Evolutionary conservation across 192 early-diverging fungal species (phyloP).

Genomic region (Helicostylum pulchrum): DNA sequence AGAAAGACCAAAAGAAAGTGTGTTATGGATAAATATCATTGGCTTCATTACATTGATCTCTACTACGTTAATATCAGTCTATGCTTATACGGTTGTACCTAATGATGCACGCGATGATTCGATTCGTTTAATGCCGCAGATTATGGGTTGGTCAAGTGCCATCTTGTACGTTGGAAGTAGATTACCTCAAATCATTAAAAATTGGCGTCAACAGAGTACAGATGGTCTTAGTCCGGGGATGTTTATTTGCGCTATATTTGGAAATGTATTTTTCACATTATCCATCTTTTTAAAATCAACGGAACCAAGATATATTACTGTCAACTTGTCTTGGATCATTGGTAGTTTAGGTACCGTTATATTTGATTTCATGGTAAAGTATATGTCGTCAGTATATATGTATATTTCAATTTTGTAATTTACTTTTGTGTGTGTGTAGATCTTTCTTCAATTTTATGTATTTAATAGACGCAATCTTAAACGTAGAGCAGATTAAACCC

Average conservation of each 20-base stretch:
- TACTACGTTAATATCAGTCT: background rate
- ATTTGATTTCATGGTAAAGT: conserved; percentile 63
- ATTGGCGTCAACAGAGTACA: conserved; percentile 63
- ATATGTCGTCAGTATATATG: no score
- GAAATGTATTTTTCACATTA: conserved; percentile 59
- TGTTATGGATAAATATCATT: background rate
- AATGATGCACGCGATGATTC: background rate
- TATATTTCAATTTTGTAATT: no score
- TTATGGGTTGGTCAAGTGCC: conserved; percentile 74
- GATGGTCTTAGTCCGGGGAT: conserved; percentile 78
- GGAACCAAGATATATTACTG: conserved; percentile 56
- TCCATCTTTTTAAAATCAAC: conserved; percentile 70
- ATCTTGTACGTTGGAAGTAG: conserved; percentile 67
- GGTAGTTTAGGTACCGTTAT: conserved; percentile 67
- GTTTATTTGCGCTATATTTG: conserved; percentile 76
- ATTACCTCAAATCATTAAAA: conserved; percentile 80
- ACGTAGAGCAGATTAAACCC: no score
- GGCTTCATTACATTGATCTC: background rate
- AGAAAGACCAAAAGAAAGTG: background rate
- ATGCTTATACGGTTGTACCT: background rate
- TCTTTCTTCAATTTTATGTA: no score
- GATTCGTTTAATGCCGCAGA: conserved; percentile 45
- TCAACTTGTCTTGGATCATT: conserved; percentile 70
- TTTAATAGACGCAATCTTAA: no score
- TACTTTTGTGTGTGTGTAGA: no score